Base-by-base conservation (phyloP, 257 asterid genomes). In the Capsicum pubescens region DNA sequence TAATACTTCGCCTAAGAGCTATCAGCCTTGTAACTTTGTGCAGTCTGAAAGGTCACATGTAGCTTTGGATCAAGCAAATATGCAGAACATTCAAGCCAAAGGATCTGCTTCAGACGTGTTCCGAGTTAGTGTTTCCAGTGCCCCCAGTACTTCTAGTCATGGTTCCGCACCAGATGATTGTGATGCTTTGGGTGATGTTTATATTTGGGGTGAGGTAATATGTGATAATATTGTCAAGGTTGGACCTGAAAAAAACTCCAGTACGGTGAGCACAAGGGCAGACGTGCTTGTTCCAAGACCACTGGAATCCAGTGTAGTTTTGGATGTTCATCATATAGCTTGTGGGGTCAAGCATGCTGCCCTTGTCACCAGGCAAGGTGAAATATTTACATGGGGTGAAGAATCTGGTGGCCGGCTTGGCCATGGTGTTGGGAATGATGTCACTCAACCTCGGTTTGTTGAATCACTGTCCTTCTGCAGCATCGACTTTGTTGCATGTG, bases 401-500 rank as follows among this genome's bases (percentile, higher is more conserved):
- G 99, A 95, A 88, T 93, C 98, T 5, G 99, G 99, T n/a, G 99
- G 99, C 13, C 88, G 98, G 74, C 99, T 95, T 26, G 99, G 99
- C 76, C 99, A 94, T 81, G 98, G 99, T 46, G 89, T 92, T 48
- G 94, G 95, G 54, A 92, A 91, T 83, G 98, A 95, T 54, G 91
- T 92, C 17, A 83, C 85, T 67, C 95, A 90, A 32, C 99, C 99
- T 46, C 87, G 90, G 21, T 84, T 94, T 36, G 92, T 95, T 59
- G 99, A 95, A 83, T 93, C 97, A 15, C 85, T 95, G 79, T 87
- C 98, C 26, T 89, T 88, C 81, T 84, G 90, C 85, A 88, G 88
- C 52, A 86, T 95, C 72, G 98, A 93, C 86, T 93, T 93, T 71
- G 95, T 93, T 71, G 96, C 98, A 13, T 95, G 99, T 81, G 98